These are phyloP conservation scores for Alnus glutinosa DNA, from an alignment of 306 rosid genomes.

Conservation along the genomic window DNA sequence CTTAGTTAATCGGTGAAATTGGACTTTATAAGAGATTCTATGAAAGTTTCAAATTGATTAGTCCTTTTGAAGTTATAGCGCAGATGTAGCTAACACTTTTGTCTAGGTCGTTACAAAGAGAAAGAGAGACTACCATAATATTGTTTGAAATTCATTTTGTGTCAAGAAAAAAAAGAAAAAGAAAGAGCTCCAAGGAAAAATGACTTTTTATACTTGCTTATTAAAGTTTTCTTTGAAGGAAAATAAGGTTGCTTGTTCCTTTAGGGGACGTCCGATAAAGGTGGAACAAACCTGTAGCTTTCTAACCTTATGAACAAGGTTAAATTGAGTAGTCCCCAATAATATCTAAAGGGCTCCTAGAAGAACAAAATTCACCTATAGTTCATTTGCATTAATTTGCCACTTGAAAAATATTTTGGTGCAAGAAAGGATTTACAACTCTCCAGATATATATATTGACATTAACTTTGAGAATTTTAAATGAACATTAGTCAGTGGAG, in stretches of 20 bases:
- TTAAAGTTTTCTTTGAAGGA: background rate
- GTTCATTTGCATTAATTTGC: background rate
- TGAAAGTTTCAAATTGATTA: no score
- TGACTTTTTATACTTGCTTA: background rate
- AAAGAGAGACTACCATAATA: no score
- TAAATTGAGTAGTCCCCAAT: background rate
- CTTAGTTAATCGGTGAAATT: no score
- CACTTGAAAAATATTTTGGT: background rate
- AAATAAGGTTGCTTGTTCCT: background rate
- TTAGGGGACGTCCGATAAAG: background rate
- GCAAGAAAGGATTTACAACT: background rate
- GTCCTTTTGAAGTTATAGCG: no score
- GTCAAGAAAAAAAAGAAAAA: no score
- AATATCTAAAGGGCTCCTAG: background rate
- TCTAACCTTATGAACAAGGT: background rate
- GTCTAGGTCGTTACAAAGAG: no score
- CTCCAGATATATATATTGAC: background rate
- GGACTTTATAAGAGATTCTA: no score
- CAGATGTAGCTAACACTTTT: no score
- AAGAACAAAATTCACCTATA: no score
- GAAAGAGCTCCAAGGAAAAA: background rate
- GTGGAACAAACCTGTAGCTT: background rate
- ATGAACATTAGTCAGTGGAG: no score
- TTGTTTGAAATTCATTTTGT: no score
- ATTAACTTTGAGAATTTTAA: no score